Evolutionary conservation across 2,329 filamentous ascomycete genomes (phyloP).

Genomic region (Byssochlamys sp.): DNA sequence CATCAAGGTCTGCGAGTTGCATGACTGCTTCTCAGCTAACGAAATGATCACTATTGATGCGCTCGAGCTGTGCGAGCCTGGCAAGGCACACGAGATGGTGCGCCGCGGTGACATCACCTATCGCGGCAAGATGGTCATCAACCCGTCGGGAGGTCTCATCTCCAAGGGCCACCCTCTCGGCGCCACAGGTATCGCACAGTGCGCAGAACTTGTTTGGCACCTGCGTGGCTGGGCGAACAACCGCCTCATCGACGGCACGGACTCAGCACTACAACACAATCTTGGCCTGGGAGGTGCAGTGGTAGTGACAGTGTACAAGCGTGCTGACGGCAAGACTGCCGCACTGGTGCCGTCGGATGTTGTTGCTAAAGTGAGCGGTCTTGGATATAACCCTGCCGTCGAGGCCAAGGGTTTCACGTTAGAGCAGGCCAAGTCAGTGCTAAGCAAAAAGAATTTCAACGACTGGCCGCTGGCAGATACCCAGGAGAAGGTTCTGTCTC

Average conservation of each 20-base stretch:
- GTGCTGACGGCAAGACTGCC: slow-evolving; percentile 64
- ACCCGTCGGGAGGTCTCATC: slow-evolving; percentile 88
- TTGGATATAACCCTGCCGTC: slow-evolving; percentile 88
- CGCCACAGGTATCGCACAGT: slow-evolving; percentile 89
- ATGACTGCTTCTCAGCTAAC: slow-evolving; percentile 94
- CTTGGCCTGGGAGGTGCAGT: slow-evolving; percentile 82
- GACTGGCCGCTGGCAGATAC: slow-evolving; percentile 73
- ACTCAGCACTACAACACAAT: slow-evolving; percentile 78
- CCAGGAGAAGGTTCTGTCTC: slow-evolving; percentile 60
- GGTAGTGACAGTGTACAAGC: slow-evolving; percentile 79
- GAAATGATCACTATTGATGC: slow-evolving; percentile 87
- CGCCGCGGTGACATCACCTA: slow-evolving; percentile 83
- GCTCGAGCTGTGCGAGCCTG: slow-evolving; percentile 64
- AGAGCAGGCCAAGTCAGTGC: slow-evolving; percentile 57
- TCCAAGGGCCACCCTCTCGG: slow-evolving; percentile 93
- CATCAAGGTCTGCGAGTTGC: slow-evolving; percentile 77
- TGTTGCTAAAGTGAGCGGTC: slow-evolving; percentile 55
- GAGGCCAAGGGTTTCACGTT: slow-evolving; percentile 80
- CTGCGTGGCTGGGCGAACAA: slow-evolving; percentile 94
- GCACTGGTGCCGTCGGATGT: slow-evolving; percentile 51
- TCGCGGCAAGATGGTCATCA: slow-evolving; percentile 70
- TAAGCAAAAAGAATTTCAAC: slow-evolving; percentile 59
- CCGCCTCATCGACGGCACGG: slow-evolving; percentile 59
- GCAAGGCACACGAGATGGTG: slow-evolving; percentile 87
- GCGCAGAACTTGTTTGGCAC: slow-evolving; percentile 91